Evolutionary conservation across 2,329 filamentous ascomycete species (phyloP), one percentile per base, ranked within the genome.

Genomic region (Exophiala dermatitidis): DNA sequence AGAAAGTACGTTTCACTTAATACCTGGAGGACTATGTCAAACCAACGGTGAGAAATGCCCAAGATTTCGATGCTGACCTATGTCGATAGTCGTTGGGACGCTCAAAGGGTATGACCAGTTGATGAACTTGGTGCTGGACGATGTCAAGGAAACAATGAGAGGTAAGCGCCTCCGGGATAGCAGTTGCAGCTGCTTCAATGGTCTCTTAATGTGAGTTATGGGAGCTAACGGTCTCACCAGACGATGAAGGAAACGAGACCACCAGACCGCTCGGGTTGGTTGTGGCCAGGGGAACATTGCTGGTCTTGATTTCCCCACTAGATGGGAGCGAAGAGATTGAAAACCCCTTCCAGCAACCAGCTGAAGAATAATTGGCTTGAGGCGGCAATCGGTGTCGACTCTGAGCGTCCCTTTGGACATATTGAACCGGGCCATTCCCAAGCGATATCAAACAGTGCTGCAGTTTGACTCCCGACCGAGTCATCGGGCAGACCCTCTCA

Each of bases 41-140:
- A 19, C 19, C 19, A 19, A 19, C 19, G 19, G 19, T 19, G 19
- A 19, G 19, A 19, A 19, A 19, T 19, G 19, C 19, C 19, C 19
- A 19, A 5, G 26, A 48, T 47, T 29, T 53, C 47, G 50, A 28
- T 52, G 46, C 48, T 50, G 28, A 29, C 5, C 30, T 46, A 34
- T 38, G 26, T 29, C 12, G 28, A 47, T 66, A 95, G 91, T 95
- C 52, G 85, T 83, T 47, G 93, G 93, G 48, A 88, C 83, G 1
- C 77, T 98, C 40, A 97, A 97, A 72, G 93, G 93, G 58, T 97
- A 90, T 70, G 93, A 98, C 69, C 90, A 93, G 64, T 78, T 98
- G 56, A 97, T 97, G 90, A 98, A 98, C 69, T 78, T 98, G 58
- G 93, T 98, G 29, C 77, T 98, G 52, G 93, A 97, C 66, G 88